Conservation (phyloP, 352 stramenopile genomes). For the Pythium grandisporangium region DNA sequence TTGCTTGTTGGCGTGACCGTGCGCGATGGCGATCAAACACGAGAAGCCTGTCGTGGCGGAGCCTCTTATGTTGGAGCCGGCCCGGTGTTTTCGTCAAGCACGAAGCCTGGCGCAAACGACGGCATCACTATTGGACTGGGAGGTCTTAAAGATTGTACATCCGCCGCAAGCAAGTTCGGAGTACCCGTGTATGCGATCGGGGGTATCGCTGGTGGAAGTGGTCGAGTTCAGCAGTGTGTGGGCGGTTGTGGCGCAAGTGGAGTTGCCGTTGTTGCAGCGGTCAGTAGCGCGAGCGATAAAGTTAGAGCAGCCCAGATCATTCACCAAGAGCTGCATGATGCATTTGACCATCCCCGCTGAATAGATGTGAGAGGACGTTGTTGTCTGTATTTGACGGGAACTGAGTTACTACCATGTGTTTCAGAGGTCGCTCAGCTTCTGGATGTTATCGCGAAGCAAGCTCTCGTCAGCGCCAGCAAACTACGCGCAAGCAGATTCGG, state of each 20-base stretch:
- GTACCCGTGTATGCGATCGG: slow-evolving; percentile 49
- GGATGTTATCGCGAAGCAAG: slow-evolving; percentile 59
- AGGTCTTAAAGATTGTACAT: slow-evolving; percentile 19
- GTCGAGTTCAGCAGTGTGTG: slow-evolving; percentile 29
- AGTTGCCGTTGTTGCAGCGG: slow-evolving; percentile 42
- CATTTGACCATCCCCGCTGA: no score
- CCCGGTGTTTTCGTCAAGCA: slow-evolving; percentile 39
- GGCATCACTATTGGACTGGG: slow-evolving; percentile 31
- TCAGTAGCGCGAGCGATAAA: slow-evolving; percentile 23
- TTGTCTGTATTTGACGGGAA: no score
- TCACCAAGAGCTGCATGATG: slow-evolving; percentile 9
- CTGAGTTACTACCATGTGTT: no score
- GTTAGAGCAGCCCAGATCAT: slow-evolving; percentile 16
- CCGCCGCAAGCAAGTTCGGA: slow-evolving; percentile 11
- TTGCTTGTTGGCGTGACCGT: slow-evolving; percentile 50
- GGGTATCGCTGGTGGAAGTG: slow-evolving; percentile 23
- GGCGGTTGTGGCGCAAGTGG: slow-evolving; percentile 22
- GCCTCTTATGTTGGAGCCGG: slow-evolving; percentile 42
- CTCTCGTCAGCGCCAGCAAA: slow-evolving; percentile 80
- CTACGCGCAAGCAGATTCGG: slow-evolving; percentile 22
- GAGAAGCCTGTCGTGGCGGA: slow-evolving; percentile 24
- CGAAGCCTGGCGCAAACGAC: slow-evolving; percentile 46
- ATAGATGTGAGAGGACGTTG: no score
- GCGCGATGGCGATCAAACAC: slow-evolving; percentile 28
- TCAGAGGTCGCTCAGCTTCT: slow-evolving; percentile 69